Conservation (phyloP, 345 rosid species). For the Gossypium australe region DNA sequence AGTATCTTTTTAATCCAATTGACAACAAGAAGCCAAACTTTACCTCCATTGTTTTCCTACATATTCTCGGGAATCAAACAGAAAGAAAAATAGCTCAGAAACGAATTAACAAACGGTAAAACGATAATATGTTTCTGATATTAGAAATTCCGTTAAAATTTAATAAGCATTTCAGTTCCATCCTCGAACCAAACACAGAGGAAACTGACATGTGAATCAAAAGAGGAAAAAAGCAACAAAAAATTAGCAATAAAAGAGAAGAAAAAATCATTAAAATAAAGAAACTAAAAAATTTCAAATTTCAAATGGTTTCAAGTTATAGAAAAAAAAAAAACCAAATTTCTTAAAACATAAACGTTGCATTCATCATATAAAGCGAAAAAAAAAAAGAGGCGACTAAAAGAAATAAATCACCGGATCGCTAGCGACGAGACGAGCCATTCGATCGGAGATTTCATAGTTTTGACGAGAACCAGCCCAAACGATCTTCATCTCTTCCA, state of each 20-base stretch:
- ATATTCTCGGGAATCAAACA: background rate
- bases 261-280: background rate
- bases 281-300: no score
- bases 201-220: background rate
- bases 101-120: background rate
- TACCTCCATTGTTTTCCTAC: background rate
- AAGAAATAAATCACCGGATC: constrained; percentile 60
- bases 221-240: background rate
- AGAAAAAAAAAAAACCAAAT: background rate
- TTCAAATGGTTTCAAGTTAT: background rate
- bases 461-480: constrained; percentile 93
- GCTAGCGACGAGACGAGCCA: constrained; percentile 81
- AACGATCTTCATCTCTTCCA: constrained; percentile 85
- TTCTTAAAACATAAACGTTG: background rate
- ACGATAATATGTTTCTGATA: background rate
- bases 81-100: background rate
- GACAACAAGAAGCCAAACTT: background rate
- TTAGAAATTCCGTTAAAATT: background rate
- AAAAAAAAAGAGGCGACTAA: background rate
- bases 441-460: constrained; percentile 75
- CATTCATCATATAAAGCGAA: background rate
- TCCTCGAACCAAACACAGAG: background rate
- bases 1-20: background rate
- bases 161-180: background rate
- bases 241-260: background rate